A percentile compares a stretch with the other conserved stretches of the same genome.
These are phyloP conservation scores for Penicillium longicatenatum DNA, from an alignment of 495 filamentous ascomycete genomes.

Conservation along the genomic window DNA sequence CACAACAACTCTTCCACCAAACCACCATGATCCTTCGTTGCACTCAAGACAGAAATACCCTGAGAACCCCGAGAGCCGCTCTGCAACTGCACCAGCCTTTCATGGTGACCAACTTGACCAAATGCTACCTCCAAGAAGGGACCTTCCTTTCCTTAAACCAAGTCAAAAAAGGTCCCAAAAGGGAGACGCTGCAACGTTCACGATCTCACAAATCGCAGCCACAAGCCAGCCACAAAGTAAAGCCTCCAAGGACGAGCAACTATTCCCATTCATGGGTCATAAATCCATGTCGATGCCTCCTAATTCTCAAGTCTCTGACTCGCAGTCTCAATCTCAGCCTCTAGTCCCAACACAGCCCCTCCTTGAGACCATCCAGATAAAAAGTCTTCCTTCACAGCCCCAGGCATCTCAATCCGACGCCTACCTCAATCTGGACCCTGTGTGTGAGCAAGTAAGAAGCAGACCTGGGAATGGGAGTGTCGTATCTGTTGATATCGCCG, in stretches of 20 bases:
- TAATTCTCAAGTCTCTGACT: conserved; percentile 13
- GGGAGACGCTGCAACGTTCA: neutral
- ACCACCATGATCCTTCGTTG: neutral
- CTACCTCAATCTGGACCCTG: neutral
- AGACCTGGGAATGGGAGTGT: neutral
- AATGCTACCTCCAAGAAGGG: conserved; percentile 48
- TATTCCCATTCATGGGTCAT: neutral
- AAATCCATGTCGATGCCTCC: neutral
- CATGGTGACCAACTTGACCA: conserved; percentile 36
- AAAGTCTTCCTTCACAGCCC: neutral
- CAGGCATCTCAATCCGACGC: neutral
- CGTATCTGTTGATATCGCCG: neutral
- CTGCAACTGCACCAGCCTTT: conserved; percentile 20
- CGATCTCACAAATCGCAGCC: neutral
- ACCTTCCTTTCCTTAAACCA: conserved; percentile 43
- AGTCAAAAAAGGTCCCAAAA: conserved; percentile 22
- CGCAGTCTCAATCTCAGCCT: conserved; percentile 1
- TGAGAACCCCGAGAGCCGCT: conserved; percentile 9
- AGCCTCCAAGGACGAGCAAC: neutral
- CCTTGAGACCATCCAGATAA: conserved; percentile 3
- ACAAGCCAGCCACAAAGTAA: neutral
- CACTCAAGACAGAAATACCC: neutral
- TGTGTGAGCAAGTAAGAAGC: neutral
- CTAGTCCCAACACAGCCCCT: conserved; percentile 10
- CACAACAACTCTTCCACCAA: neutral